Base-by-base conservation (phyloP, 257 asterid genomes). In the Solanum dulcamara region DNA sequence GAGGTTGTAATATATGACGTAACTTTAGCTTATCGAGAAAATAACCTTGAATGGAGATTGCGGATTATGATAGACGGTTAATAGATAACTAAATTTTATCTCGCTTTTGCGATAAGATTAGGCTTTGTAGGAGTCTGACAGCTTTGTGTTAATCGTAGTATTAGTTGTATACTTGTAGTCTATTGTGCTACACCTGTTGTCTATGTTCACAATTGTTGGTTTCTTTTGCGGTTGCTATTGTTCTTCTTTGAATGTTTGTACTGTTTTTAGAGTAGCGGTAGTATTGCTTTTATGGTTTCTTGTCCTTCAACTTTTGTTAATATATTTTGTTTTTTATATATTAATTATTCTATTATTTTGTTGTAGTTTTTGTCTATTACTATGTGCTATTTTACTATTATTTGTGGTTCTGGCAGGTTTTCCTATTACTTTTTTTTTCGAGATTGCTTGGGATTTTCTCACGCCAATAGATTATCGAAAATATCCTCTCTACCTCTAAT, bases 381-480 rank as follows among this genome's bases (percentile, higher is more conserved):
- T 5, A 50, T 6, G 17, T 50, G 57, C 57, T 50, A 50, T 50
- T 15, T 50, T 50, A 0, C 57, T 50, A 15, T 0, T 50, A 50
- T 17, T 0, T 1, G 57, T 50, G 15, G 2, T 50, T 50, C 3
- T 3, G n/a, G n/a, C n/a, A 0, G 0, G 17, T 50, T 15, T 0
- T 50, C 17, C 22, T 50, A 5, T 50, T 15, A 17, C 1, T 50
- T 50, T 0, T 50, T 50, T 5, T 50, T 50, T 1, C 0, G 2
- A 0, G n/a, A 50, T 17, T 17, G 1, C 6, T 6, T 15, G 15
- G 0, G 0, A n/a, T n/a, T n/a, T n/a, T n/a, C n/a, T n/a, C n/a
- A n/a, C n/a, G n/a, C n/a, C n/a, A n/a, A n/a, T n/a, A n/a, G n/a
- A n/a, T n/a, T n/a, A n/a, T n/a, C n/a, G n/a, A n/a, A n/a, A n/a